Percentiles rank a stretch among this genome's conserved stretches.
Conservation (phyloP, 768 basidiomycete genomes). For the Daedaleopsis sinensis region DNA sequence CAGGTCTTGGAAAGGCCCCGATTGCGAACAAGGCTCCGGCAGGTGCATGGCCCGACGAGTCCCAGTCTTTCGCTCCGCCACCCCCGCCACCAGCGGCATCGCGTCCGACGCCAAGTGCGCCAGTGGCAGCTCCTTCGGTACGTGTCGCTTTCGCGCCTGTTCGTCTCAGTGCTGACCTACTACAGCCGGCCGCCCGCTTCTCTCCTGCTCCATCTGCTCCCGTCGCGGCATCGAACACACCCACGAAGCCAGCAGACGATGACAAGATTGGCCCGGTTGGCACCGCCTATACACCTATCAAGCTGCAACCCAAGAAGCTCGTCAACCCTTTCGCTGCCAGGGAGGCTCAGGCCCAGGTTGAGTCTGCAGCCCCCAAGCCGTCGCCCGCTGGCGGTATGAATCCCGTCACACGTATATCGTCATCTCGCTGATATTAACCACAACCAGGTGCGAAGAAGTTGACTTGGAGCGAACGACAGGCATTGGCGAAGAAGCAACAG, state of each 20-base stretch:
- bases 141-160: conserved; percentile 24
- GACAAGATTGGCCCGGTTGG: conserved; percentile 87
- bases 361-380: conserved; percentile 29
- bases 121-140: conserved; percentile 46
- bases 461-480: conserved; percentile 95
- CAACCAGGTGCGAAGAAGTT: conserved; percentile 65
- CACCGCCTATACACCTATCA: conserved; percentile 88
- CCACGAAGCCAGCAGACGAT: conserved; percentile 73
- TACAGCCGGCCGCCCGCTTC: conserved; percentile 29
- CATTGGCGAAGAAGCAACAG: conserved; percentile 82
- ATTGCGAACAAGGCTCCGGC: conserved; percentile 28
- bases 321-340: conserved; percentile 78
- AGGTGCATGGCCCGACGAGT: conserved; percentile 65
- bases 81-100: conserved; percentile 36
- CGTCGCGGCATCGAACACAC: conserved; percentile 47
- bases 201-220: conserved; percentile 38
- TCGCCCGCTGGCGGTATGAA: conserved; percentile 1
- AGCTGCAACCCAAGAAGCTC: conserved; percentile 85
- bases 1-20: conserved; percentile 30
- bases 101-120: conserved; percentile 31
- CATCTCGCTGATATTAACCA: background rate
- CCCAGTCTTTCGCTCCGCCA: conserved; percentile 36
- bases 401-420: background rate
- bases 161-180: background rate
- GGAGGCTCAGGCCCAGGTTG: conserved; percentile 49